These are phyloP conservation scores for Garcia nutans DNA, from an alignment of 345 rosid genomes.

Conservation along the genomic window DNA sequence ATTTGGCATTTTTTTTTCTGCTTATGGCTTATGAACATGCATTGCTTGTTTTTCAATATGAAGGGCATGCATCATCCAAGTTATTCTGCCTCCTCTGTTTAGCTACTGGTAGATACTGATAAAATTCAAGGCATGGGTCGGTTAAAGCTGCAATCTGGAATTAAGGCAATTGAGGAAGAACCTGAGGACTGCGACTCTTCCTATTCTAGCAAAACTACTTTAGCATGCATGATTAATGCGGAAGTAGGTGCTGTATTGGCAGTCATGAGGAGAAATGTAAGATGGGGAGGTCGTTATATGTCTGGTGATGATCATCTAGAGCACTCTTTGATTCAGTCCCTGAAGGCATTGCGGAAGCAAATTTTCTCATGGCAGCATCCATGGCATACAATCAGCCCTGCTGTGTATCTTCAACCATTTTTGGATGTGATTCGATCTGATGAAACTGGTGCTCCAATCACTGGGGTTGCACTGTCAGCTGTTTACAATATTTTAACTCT, in stretches of 20 bases:
- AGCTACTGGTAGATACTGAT: conserved; percentile 22
- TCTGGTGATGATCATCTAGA: conserved; percentile 94
- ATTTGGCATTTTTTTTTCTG: not conserved
- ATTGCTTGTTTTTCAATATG: conserved; percentile 19
- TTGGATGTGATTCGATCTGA: conserved; percentile 85
- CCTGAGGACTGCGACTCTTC: conserved; percentile 73
- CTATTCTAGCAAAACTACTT: conserved; percentile 52
- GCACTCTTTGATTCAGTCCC: conserved; percentile 82
- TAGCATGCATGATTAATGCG: conserved; percentile 81
- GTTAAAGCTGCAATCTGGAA: conserved; percentile 81
- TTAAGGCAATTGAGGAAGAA: conserved; percentile 90
- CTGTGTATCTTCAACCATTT: conserved; percentile 84
- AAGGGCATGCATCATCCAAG: conserved; percentile 37
- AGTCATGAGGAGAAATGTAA: conserved; percentile 95
- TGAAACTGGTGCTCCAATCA: conserved; percentile 94
- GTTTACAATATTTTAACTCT: conserved; percentile 81
- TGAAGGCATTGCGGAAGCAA: conserved; percentile 83
- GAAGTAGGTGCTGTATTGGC: conserved; percentile 95
- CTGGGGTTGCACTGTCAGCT: conserved; percentile 88
- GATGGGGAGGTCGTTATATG: conserved; percentile 95
- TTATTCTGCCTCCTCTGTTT: conserved; percentile 12
- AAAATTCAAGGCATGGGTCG: conserved; percentile 70
- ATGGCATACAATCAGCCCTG: conserved; percentile 82
- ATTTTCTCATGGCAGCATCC: conserved; percentile 83
- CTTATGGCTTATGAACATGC: conserved; percentile 9